Evolutionary conservation across 73 alveolate genomes (phyloP).

Genomic region (Breviolum minutum): DNA sequence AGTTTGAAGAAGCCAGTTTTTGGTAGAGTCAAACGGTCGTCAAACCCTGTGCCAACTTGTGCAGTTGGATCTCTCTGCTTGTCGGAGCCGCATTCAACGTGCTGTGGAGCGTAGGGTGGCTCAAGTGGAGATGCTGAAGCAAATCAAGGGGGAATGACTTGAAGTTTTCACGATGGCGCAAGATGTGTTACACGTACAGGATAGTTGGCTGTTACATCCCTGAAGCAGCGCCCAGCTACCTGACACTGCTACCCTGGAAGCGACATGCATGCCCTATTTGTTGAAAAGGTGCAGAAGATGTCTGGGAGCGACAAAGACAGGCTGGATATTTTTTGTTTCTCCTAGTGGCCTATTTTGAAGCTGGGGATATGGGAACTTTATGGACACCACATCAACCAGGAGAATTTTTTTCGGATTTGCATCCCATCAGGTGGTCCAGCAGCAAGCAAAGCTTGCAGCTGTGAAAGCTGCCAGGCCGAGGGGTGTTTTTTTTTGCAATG

Average conservation of each 20-base stretch:
- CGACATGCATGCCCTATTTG: background rate
- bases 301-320: constrained; percentile 19
- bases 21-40: no score
- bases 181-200: no score
- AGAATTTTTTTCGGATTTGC: no score
- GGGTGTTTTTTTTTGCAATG: no score
- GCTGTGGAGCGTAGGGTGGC: constrained; percentile 61
- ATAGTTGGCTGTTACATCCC: no score
- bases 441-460: background rate
- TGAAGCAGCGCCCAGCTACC: no score
- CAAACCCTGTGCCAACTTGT: background rate
- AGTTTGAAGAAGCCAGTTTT: no score
- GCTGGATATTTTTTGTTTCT: background rate
- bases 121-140: background rate
- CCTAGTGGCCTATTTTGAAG: background rate
- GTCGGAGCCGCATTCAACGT: constrained; percentile 45
- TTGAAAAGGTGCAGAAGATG: constrained; percentile 8
- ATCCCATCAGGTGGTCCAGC: constrained; percentile 18
- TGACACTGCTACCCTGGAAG: no score
- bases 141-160: no score
- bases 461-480: constrained; percentile 33
- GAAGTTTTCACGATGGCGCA: no score
- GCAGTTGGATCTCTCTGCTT: constrained; percentile 47
- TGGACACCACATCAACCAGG: no score
- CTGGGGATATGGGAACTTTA: background rate